phyloP scores from a whole-genome alignment of 1,139 yeast genomes.

The Pichia sp. region DNA sequence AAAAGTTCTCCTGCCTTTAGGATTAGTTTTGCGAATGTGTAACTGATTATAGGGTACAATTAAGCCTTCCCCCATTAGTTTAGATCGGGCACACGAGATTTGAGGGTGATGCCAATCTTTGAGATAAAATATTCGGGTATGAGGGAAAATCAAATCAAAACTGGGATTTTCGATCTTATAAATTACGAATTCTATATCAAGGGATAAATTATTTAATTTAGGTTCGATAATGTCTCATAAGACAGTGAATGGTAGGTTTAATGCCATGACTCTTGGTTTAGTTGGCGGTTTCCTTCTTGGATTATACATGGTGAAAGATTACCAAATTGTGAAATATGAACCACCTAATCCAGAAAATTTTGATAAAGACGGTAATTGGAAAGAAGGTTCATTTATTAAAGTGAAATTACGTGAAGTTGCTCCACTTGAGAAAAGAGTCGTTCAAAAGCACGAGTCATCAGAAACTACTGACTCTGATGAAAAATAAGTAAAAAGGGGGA shows the following conservation, averaged over 20 bases:
- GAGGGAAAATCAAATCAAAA: no score
- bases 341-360: slow-evolving; percentile 30
- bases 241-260: slow-evolving; percentile 24
- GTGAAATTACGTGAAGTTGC: slow-evolving; percentile 24
- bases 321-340: slow-evolving; percentile 26
- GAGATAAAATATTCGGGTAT: background rate
- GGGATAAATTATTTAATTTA: no score
- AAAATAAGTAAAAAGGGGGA: background rate
- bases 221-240: slow-evolving; percentile 15
- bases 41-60: background rate
- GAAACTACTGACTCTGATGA: slow-evolving; percentile 5
- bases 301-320: slow-evolving; percentile 25
- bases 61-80: background rate
- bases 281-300: slow-evolving; percentile 24
- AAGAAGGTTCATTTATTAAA: slow-evolving; percentile 24
- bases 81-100: background rate
- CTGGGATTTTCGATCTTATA: background rate
- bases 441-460: slow-evolving; percentile 17
- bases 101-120: background rate
- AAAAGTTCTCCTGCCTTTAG: background rate
- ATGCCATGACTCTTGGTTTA: slow-evolving; percentile 22
- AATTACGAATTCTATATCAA: no score
- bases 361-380: slow-evolving; percentile 29
- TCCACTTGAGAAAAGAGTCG: slow-evolving; percentile 25
- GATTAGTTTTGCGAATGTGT: background rate